phyloP scores from a whole-genome alignment of 441 rosid genomes.

The Adansonia grandidieri region DNA sequence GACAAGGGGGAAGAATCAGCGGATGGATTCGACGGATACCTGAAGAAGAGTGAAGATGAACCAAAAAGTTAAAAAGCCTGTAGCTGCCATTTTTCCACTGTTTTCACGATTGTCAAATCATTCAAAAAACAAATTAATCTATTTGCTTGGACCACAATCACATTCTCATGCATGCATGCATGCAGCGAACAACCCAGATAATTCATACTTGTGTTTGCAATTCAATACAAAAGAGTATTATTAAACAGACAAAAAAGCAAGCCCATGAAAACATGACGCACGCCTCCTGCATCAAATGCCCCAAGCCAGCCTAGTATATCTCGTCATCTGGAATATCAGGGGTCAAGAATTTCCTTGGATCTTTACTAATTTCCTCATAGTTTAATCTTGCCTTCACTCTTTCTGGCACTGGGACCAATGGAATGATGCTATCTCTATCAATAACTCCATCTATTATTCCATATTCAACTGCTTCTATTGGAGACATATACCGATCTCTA shows the following conservation, averaged over 20 bases:
- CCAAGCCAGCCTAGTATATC: slow-evolving; percentile 50
- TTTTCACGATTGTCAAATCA: neutral
- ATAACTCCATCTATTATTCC: slow-evolving; percentile 94
- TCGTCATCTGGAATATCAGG: slow-evolving; percentile 92
- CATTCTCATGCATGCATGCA: neutral
- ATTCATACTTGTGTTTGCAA: slow-evolving; percentile 6
- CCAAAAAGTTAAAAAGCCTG: neutral
- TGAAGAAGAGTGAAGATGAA: neutral
- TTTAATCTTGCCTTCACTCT: slow-evolving; percentile 63
- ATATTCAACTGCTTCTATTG: slow-evolving; percentile 88
- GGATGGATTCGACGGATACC: too few species aligned
- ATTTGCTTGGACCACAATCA: neutral
- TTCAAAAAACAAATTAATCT: slow-evolving; percentile 3
- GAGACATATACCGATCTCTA: slow-evolving; percentile 87
- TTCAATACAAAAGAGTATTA: neutral
- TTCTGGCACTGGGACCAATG: slow-evolving; percentile 76
- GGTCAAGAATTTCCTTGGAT: slow-evolving; percentile 77
- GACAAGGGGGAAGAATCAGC: too few species aligned
- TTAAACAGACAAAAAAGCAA: neutral
- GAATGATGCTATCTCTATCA: slow-evolving; percentile 83
- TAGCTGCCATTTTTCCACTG: neutral
- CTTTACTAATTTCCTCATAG: slow-evolving; percentile 62
- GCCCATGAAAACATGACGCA: neutral
- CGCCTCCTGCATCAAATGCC: neutral
- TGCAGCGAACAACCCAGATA: neutral